Base-by-base conservation (phyloP, 352 stramenopile genomes). In the Phytopythium aichiense region DNA sequence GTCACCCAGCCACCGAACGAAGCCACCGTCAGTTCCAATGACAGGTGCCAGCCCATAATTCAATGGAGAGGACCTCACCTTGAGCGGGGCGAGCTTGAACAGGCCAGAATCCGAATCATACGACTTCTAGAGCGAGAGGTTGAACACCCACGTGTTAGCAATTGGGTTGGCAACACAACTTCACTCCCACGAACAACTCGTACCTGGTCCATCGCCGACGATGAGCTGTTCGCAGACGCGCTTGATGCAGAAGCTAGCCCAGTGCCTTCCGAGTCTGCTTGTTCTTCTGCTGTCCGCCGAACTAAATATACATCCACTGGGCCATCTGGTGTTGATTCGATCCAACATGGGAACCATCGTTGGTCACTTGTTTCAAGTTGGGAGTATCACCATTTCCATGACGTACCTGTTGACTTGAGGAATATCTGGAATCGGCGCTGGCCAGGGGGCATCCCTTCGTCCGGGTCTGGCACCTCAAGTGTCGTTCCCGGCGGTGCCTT, bases 341-440 rank as follows among this genome's bases (percentile, higher is more conserved):
- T 30, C 8, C n/a, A 30, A 25, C 20, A 28, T 7, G 6, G 18
- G 20, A 7, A 42, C 15, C 5, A 51, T 13, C 16, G 33, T 45
- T 12, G 37, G n/a, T n/a, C 20, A 18, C 28, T 43, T 49, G 15
- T 2, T 9, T 18, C 37, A 8, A 56, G 28, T 13, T 35, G 25
- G 57, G 38, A 65, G n/a, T 8, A 60, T 28, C 11, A 54, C 53
- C 20, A 20, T 54, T 7, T 55, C 30, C 42, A 22, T 2, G 18
- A 25, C 2, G 12, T 59, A 92, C 84, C 84, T 74, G 81, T 87
- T 40, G 81, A 93, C 63, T 96, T 95, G n/a, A 98, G 71, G 46
- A 95, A 98, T 62, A 98, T 97, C 71, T 98, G 89, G 73, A 95
- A 98, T 42, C 89, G 86, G 53, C 92, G 76, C 42, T 90, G 88